A percentile compares a stretch with the other conserved stretches of the same genome.
Conservation (phyloP, 108 stramenopile species). For the Pseudonitzschia delicatissima region DNA sequence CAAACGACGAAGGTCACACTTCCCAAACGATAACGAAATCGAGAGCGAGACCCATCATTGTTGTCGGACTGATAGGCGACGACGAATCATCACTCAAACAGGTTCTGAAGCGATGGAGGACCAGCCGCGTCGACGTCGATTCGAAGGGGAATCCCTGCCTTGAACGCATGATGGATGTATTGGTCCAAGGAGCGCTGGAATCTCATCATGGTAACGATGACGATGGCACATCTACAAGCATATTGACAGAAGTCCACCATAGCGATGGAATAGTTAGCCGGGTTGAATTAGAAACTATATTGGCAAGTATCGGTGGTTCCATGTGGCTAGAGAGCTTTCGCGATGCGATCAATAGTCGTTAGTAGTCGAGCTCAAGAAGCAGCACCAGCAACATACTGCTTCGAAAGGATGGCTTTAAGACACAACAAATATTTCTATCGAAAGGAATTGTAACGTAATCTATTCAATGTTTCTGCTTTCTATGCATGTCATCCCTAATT, state of each 20-base stretch:
- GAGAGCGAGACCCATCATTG: conserved; percentile 40
- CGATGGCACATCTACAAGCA: not conserved
- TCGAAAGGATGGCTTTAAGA: no score
- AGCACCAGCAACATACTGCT: no score
- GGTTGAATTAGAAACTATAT: not conserved
- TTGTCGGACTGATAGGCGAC: conserved; percentile 52
- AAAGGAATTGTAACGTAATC: no score
- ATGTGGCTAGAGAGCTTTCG: not conserved
- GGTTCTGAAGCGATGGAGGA: conserved; percentile 77
- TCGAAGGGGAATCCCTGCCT: conserved; percentile 64
- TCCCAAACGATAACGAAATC: not conserved
- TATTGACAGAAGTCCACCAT: not conserved
- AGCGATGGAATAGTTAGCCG: not conserved
- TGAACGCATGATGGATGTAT: conserved; percentile 66
- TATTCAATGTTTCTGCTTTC: no score
- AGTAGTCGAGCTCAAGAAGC: no score
- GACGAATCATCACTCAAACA: conserved; percentile 15
- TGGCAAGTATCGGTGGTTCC: not conserved
- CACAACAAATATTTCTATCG: no score
- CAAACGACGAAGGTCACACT: conserved; percentile 7
- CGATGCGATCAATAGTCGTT: not conserved
- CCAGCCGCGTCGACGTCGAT: conserved; percentile 71
- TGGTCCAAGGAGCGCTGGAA: conserved; percentile 40
- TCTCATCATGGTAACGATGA: not conserved
- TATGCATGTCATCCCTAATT: no score